A percentile compares a stretch with the other conserved stretches of the same genome.
phyloP scores from a whole-genome alignment of 2,329 filamentous ascomycete genomes.

The Daldinia sp. region DNA sequence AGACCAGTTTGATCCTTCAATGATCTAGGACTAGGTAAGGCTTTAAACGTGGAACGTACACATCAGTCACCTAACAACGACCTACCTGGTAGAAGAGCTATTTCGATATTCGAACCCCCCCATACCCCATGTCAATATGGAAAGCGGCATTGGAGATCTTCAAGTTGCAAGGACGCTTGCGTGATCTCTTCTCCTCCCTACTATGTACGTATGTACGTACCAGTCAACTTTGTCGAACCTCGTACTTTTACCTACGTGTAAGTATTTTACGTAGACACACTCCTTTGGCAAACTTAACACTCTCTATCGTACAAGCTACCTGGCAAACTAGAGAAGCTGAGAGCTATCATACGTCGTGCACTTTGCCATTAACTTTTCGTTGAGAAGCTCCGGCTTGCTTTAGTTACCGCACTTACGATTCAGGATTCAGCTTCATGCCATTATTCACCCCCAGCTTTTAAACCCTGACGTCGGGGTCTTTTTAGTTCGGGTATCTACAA shows the following conservation, averaged over 20 bases:
- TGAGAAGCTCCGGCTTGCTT: constrained; percentile 16
- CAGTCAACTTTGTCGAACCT: constrained; percentile 28
- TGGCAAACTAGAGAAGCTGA: neutral
- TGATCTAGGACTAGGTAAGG: neutral
- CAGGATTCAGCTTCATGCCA: constrained; percentile 33
- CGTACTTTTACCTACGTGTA: constrained; percentile 3
- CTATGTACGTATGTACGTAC: neutral
- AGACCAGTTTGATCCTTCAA: constrained; percentile 9
- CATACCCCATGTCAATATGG: constrained; percentile 14
- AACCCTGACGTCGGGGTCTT: constrained; percentile 23
- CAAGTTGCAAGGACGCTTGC: constrained; percentile 38
- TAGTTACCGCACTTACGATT: constrained; percentile 31
- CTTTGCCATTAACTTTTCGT: constrained; percentile 6
- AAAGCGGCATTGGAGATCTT: constrained; percentile 23
- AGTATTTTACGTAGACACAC: neutral
- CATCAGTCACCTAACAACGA: neutral
- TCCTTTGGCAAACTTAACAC: neutral
- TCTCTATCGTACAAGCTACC: neutral
- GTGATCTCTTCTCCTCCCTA: constrained; percentile 29
- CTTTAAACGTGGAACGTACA: constrained; percentile 1
- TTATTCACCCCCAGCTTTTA: constrained; percentile 13
- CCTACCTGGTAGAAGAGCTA: constrained; percentile 18
- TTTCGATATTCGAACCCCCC: constrained; percentile 30
- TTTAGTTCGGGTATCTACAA: constrained; percentile 2
- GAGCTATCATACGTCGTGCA: neutral